These are phyloP conservation scores for Podaxis pistillaris DNA, from an alignment of 768 basidiomycete species.

Conservation along the genomic window DNA sequence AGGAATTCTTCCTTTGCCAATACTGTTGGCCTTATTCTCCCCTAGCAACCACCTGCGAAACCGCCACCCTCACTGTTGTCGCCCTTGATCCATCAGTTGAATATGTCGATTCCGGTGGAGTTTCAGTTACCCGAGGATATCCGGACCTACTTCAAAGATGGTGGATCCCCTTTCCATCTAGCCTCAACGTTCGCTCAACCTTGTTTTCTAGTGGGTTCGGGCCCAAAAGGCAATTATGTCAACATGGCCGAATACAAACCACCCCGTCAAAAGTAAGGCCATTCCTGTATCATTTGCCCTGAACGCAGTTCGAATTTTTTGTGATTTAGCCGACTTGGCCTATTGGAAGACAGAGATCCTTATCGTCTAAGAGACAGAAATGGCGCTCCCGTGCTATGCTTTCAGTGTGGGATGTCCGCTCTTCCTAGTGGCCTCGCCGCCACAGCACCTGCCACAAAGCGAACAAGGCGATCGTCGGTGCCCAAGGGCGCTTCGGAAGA, in stretches of 20 bases:
- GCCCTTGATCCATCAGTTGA: slow-evolving; percentile 68
- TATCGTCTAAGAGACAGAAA: slow-evolving; percentile 84
- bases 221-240: slow-evolving; percentile 79
- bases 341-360: slow-evolving; percentile 89
- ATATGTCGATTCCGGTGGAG: slow-evolving; percentile 71
- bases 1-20: slow-evolving; percentile 17
- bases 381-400: slow-evolving; percentile 84
- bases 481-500: slow-evolving; percentile 45
- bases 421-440: slow-evolving; percentile 55
- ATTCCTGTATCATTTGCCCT: slow-evolving; percentile 9
- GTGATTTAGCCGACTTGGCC: slow-evolving; percentile 68
- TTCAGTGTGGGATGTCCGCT: slow-evolving; percentile 82
- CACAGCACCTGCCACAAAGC: slow-evolving; percentile 51
- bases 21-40: slow-evolving; percentile 19
- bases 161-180: slow-evolving; percentile 41
- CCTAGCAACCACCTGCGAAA: slow-evolving; percentile 67
- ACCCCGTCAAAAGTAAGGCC: slow-evolving; percentile 77
- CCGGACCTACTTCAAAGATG: slow-evolving; percentile 80
- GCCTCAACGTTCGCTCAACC: slow-evolving; percentile 18
- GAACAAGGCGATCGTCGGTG: slow-evolving; percentile 46
- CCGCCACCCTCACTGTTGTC: slow-evolving; percentile 66
- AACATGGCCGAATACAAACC: slow-evolving; percentile 76
- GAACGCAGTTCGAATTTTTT: slow-evolving; percentile 16
- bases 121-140: slow-evolving; percentile 88
- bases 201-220: slow-evolving; percentile 62